Base-by-base conservation (phyloP, 2,329 filamentous ascomycete species). In the Apiospora arundinis region DNA sequence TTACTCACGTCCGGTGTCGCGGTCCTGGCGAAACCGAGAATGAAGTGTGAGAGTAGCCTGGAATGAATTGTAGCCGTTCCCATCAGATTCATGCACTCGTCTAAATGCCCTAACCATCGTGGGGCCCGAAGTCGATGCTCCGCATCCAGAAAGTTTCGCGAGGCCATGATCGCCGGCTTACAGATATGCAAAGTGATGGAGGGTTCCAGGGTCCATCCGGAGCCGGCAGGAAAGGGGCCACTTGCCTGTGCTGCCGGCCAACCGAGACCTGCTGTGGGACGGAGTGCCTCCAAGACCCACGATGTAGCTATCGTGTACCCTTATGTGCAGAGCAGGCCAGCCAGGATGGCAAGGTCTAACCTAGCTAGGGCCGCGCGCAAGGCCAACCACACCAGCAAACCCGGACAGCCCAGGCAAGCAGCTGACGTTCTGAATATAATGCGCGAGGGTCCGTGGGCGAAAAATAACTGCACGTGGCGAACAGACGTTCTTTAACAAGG, bases 401-500 rank as follows among this genome's bases (percentile, higher is more conserved):
- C 52, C 28, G 18, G 14, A 5, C 25, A 32, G 25, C 25, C 49
- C 25, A 18, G 28, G 48, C 3, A 23, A 28, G 25, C 48, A 52
- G 25, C 28, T 60, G 52, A 60, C 52, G 52, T 37, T 28, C 11
- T 37, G 52, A 37, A 21, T 16, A 37, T 37, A 60, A 37, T 63
- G 56, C 56, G 56, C 56, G 49, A n/a, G 32, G 32, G 28, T 63
- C 32, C 8, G 5, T n/a, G 32, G 32, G 32, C 32, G 5, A 23
- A 63, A 63, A 63, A 63, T 18, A 12, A n/a, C 56, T n/a, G 56
- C 56, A 40, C 56, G 4, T n/a, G 56, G 56, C 56, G 56, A 63
- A 63, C 56, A 37, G 56, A 63, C 56, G 18, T 40, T 40, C 56
- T 63, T 40, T 23, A 40, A 63, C 11, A 40, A 63, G 56, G 32